These are phyloP conservation scores for Lupinus albus DNA, from an alignment of 306 rosid genomes.

Conservation along the genomic window DNA sequence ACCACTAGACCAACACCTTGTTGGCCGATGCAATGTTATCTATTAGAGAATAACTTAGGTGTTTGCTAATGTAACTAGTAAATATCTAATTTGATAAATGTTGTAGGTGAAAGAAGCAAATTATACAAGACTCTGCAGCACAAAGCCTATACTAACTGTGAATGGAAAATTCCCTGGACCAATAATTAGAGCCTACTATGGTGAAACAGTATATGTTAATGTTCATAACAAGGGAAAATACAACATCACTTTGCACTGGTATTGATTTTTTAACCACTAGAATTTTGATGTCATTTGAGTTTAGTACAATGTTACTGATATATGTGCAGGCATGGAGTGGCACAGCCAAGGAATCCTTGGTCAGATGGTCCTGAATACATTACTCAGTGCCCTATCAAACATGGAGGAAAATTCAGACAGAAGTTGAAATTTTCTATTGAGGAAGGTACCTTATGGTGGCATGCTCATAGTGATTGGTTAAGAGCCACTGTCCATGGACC, in stretches of 20 bases:
- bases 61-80: not conserved
- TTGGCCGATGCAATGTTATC: not conserved
- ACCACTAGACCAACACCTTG: too few species aligned
- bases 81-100: not conserved
- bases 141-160: slow-evolving; percentile 38
- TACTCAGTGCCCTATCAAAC: slow-evolving; percentile 60
- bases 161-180: slow-evolving; percentile 50
- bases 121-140: slow-evolving; percentile 42
- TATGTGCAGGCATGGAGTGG: slow-evolving; percentile 57
- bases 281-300: not conserved
- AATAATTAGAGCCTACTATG: slow-evolving; percentile 17
- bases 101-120: slow-evolving; percentile 41
- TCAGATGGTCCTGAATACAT: slow-evolving; percentile 59
- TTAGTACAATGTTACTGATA: slow-evolving; percentile 8
- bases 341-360: slow-evolving; percentile 57
- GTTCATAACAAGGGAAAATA: slow-evolving; percentile 42
- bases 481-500: slow-evolving; percentile 67
- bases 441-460: slow-evolving; percentile 77
- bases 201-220: slow-evolving; percentile 41
- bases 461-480: slow-evolving; percentile 68
- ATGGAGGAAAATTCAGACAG: slow-evolving; percentile 48
- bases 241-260: slow-evolving; percentile 67
- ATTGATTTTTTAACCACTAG: not conserved
- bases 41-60: not conserved
- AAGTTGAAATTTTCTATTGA: slow-evolving; percentile 47